Evolutionary conservation across 2,329 filamentous ascomycete genomes (phyloP).

Genomic region (Aspergillus pseudoglaucus): DNA sequence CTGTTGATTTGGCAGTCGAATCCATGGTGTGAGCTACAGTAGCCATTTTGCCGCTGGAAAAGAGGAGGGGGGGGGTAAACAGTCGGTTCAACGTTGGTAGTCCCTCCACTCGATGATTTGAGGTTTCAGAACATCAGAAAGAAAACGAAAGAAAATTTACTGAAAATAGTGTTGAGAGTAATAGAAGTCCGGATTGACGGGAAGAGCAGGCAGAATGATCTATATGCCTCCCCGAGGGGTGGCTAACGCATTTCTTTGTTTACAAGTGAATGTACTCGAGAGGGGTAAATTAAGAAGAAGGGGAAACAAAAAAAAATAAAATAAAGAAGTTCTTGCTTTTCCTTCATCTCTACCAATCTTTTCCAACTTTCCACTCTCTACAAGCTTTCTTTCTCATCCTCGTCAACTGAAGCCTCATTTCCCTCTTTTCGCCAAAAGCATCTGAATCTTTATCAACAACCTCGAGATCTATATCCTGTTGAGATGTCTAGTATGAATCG

Average conservation of each 20-base stretch:
- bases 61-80: neutral
- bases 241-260: constrained; percentile 15
- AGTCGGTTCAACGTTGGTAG: neutral
- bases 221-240: constrained; percentile 1
- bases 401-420: neutral
- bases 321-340: constrained; percentile 2
- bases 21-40: constrained; percentile 11
- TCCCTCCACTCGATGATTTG: neutral
- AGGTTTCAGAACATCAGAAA: neutral
- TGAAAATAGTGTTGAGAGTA: constrained; percentile 4
- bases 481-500: neutral
- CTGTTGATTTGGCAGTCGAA: constrained; percentile 7
- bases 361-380: neutral
- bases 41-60: constrained; percentile 6
- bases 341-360: neutral
- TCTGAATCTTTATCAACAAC: neutral
- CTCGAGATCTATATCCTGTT: neutral
- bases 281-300: neutral
- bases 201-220: too few relatives aligned
- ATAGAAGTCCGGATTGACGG: neutral
- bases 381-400: neutral
- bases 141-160: constrained; percentile 2
- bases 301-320: neutral
- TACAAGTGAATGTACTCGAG: constrained; percentile 5
- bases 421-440: neutral